phyloP scores from a whole-genome alignment of 2,329 filamentous ascomycete species.

The Pseudocercospora macadamiae region DNA sequence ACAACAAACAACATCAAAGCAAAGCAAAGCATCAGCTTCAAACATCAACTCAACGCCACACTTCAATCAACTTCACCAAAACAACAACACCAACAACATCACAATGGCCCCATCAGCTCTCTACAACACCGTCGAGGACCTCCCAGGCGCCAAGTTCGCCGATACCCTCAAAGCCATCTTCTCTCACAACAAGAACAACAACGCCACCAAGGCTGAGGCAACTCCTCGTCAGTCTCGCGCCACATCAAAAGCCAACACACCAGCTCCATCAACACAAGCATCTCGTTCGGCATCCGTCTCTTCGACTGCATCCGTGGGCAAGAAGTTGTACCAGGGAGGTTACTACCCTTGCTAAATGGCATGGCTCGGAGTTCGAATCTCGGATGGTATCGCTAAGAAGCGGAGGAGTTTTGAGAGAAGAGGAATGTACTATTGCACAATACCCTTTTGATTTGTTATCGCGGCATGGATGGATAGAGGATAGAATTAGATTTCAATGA shows the following conservation, averaged over 20 bases:
- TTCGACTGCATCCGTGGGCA: background rate
- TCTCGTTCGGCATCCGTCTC: conserved; percentile 5
- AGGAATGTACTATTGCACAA: background rate
- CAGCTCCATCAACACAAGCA: conserved; percentile 3
- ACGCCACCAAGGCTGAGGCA: background rate
- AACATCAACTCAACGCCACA: background rate
- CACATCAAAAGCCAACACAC: conserved; percentile 3
- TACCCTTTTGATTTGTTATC: background rate
- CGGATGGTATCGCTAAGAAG: background rate
- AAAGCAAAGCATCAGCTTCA: background rate
- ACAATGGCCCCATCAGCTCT: background rate
- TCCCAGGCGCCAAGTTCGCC: conserved; percentile 13
- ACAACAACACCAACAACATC: background rate
- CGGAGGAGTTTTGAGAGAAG: background rate
- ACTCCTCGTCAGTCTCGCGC: background rate
- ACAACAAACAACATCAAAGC: background rate
- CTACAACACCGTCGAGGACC: conserved; percentile 10
- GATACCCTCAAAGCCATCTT: conserved; percentile 10
- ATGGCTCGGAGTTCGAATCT: background rate
- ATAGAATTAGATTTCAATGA: background rate
- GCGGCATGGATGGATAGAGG: background rate
- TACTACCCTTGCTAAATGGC: conserved; percentile 7
- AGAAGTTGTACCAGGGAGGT: background rate
- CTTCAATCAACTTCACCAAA: background rate
- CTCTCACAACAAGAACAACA: background rate